Evolutionary conservation across 495 filamentous ascomycete species (phyloP).

Genomic region (Rostrohypoxylon terebratum): DNA sequence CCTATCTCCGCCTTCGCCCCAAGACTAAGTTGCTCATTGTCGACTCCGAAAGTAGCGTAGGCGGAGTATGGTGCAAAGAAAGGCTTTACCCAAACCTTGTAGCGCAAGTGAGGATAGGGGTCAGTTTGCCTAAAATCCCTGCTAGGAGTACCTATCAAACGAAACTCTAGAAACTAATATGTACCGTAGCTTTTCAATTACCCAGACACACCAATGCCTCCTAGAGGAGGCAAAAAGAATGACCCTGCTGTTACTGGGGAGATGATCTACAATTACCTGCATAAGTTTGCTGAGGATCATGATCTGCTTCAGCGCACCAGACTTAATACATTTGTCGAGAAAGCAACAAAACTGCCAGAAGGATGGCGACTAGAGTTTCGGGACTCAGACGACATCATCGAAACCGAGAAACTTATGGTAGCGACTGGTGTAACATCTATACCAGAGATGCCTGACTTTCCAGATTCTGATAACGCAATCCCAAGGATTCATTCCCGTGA

Average conservation of each 20-base stretch:
- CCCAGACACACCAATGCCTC: slow-evolving; percentile 52
- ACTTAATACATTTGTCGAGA: slow-evolving; percentile 44
- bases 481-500: slow-evolving; percentile 73
- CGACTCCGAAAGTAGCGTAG: slow-evolving; percentile 57
- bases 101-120: slow-evolving; percentile 45
- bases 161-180: slow-evolving; percentile 6
- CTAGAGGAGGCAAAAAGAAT: slow-evolving; percentile 38
- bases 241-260: slow-evolving; percentile 52
- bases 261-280: slow-evolving; percentile 50
- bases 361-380: slow-evolving; percentile 17
- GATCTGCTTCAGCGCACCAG: slow-evolving; percentile 49
- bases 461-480: slow-evolving; percentile 59
- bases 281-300: slow-evolving; percentile 52
- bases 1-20: slow-evolving; percentile 56
- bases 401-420: slow-evolving; percentile 69
- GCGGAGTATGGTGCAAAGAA: slow-evolving; percentile 65
- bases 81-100: slow-evolving; percentile 62
- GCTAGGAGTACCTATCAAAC: background rate
- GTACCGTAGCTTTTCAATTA: slow-evolving; percentile 53
- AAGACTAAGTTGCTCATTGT: slow-evolving; percentile 58
- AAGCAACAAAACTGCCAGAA: background rate
- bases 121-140: no score
- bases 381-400: slow-evolving; percentile 20
- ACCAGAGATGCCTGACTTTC: slow-evolving; percentile 65
- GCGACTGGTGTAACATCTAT: slow-evolving; percentile 77